Percentiles rank a stretch among this genome's conserved stretches.
Conservation (phyloP, 805 yeast species). For the Zygosaccharomyces siamensis region DNA sequence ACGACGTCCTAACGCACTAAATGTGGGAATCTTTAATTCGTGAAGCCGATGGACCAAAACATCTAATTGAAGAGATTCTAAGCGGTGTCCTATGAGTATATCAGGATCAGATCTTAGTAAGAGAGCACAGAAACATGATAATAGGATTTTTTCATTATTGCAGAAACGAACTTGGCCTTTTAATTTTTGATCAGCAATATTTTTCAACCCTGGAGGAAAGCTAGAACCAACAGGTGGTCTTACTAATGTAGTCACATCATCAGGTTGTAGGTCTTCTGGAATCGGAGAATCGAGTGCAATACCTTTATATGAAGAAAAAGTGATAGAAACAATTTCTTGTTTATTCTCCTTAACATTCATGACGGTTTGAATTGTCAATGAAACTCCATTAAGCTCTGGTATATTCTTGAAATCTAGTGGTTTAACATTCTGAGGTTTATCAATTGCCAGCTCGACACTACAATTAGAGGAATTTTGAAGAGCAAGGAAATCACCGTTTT, state of each 20-base stretch:
- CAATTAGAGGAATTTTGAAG: slow-evolving; percentile 72
- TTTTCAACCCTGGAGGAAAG: slow-evolving; percentile 73
- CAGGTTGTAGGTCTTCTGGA: slow-evolving; percentile 55
- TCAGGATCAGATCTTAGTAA: slow-evolving; percentile 85
- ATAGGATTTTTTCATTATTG: slow-evolving; percentile 67
- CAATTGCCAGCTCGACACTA: slow-evolving; percentile 63
- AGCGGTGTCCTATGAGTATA: slow-evolving; percentile 78
- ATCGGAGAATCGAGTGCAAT: slow-evolving; percentile 73
- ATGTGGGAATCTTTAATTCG: slow-evolving; percentile 65
- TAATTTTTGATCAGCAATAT: slow-evolving; percentile 51
- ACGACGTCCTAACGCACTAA: slow-evolving; percentile 83
- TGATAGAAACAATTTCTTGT: slow-evolving; percentile 84
- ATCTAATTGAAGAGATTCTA: slow-evolving; percentile 75
- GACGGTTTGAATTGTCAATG: slow-evolving; percentile 74
- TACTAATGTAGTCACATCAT: slow-evolving; percentile 62
- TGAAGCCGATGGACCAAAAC: slow-evolving; percentile 76
- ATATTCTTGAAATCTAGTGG: slow-evolving; percentile 46
- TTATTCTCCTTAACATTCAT: slow-evolving; percentile 68
- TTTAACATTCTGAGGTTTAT: slow-evolving; percentile 42
- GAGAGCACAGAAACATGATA: slow-evolving; percentile 68
- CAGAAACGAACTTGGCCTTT: slow-evolving; percentile 47
- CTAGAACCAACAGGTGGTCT: slow-evolving; percentile 66
- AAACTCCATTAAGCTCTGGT: slow-evolving; percentile 69
- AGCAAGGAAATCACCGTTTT: slow-evolving; percentile 53
- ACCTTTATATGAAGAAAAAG: slow-evolving; percentile 65